phyloP scores from a whole-genome alignment of 371 early-diverging fungal genomes.

The Syncephalastrum racemosum region DNA sequence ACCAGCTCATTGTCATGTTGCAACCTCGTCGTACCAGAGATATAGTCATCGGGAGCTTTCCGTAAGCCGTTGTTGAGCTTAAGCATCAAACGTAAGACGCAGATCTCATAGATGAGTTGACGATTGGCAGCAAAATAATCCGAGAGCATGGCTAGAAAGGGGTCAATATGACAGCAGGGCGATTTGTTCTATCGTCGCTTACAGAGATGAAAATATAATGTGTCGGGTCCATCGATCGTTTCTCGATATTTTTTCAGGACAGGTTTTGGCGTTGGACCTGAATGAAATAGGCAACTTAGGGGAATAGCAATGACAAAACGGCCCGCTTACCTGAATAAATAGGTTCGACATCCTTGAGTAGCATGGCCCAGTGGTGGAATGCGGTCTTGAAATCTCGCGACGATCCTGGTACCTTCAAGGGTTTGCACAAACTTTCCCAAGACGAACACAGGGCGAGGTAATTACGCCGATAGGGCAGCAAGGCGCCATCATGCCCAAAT shows the following conservation, averaged over 20 bases:
- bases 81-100: conserved; percentile 43
- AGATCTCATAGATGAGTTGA: conserved; percentile 43
- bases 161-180: background rate
- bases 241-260: conserved; percentile 18
- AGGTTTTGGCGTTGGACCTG: conserved; percentile 15
- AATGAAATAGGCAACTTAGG: background rate
- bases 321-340: conserved; percentile 19
- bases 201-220: conserved; percentile 42
- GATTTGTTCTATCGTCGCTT: background rate
- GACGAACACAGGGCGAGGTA: conserved; percentile 60
- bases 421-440: conserved; percentile 56
- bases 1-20: background rate
- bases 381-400: conserved; percentile 49
- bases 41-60: conserved; percentile 18
- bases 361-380: conserved; percentile 58
- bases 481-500: conserved; percentile 35
- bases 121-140: conserved; percentile 50
- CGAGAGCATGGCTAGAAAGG: conserved; percentile 35
- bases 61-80: conserved; percentile 46
- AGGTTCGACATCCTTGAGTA: conserved; percentile 32
- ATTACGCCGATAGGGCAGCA: conserved; percentile 48
- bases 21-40: conserved; percentile 21
- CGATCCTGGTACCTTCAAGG: conserved; percentile 20
- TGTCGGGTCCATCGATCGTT: conserved; percentile 38
- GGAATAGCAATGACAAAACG: background rate